Conservation (phyloP, 768 basidiomycete genomes). For the Psilocybe azurescens region DNA sequence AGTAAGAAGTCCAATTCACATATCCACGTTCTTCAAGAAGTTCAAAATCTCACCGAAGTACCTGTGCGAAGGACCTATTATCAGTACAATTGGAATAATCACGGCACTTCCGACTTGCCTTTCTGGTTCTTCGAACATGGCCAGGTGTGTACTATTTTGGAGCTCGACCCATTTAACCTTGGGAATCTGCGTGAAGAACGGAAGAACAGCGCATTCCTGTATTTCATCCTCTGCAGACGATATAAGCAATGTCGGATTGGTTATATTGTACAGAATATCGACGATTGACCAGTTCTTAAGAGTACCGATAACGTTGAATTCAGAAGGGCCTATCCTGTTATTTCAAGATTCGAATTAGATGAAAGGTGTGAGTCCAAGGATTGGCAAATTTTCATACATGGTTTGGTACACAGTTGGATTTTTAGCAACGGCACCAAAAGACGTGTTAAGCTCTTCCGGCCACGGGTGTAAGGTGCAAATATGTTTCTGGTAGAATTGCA, state of each 20-base stretch:
- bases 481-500: constrained; percentile 37
- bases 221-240: constrained; percentile 21
- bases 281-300: constrained; percentile 28
- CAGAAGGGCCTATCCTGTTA: constrained; percentile 39
- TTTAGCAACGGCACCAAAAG: constrained; percentile 27
- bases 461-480: constrained; percentile 35
- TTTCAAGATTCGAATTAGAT: not conserved
- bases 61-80: constrained; percentile 4
- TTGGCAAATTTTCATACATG: constrained; percentile 31
- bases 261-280: constrained; percentile 27
- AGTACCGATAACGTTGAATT: constrained; percentile 34
- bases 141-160: constrained; percentile 31
- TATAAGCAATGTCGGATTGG: constrained; percentile 27
- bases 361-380: not conserved
- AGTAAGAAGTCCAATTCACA: not conserved
- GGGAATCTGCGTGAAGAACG: constrained; percentile 29
- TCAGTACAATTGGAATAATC: not conserved
- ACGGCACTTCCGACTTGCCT: constrained; percentile 12
- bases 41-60: constrained; percentile 19
- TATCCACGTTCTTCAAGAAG: constrained; percentile 15
- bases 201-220: constrained; percentile 23
- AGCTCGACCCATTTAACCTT: constrained; percentile 42
- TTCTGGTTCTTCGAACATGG: constrained; percentile 28
- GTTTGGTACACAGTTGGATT: constrained; percentile 37
- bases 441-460: constrained; percentile 35